Percentiles rank a stretch among this genome's conserved stretches.
Conservation (phyloP, 208 protist genomes). For the Jaenimonas drosophilae region DNA sequence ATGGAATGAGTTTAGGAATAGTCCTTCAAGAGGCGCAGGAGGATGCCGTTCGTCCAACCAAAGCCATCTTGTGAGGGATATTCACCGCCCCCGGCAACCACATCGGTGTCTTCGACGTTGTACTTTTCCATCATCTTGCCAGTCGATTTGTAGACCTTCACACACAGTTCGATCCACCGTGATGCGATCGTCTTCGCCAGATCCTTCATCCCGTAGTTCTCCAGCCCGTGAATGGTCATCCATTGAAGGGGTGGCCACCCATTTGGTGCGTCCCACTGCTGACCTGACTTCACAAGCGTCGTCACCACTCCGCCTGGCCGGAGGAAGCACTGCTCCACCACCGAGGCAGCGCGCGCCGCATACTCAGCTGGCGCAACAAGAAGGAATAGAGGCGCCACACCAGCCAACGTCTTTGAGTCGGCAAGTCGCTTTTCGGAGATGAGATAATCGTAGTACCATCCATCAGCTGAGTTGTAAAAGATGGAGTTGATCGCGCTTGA, state of each 20-base stretch:
- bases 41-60: no score
- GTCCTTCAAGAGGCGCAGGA: no score
- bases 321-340: neutral
- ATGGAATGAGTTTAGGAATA: no score
- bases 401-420: neutral
- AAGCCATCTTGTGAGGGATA: no score
- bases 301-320: neutral
- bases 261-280: slow-evolving; percentile 39
- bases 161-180: neutral
- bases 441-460: slow-evolving; percentile 2
- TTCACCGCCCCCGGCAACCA: no score
- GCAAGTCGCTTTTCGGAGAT: neutral
- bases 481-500: slow-evolving; percentile 2
- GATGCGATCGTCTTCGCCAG: neutral
- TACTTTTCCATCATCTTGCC: no score
- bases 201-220: slow-evolving; percentile 1
- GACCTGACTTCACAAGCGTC: neutral
- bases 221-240: slow-evolving; percentile 12
- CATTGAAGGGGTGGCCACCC: slow-evolving; percentile 24
- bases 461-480: neutral
- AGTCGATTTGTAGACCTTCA: no score
- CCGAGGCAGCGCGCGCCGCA: neutral
- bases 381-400: neutral
- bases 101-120: no score
- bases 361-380: neutral